Percentiles rank a stretch among this genome's conserved stretches.
Evolutionary conservation across 75 land plant species (phyloP).

Genomic region (Selaginella tamariscina): DNA sequence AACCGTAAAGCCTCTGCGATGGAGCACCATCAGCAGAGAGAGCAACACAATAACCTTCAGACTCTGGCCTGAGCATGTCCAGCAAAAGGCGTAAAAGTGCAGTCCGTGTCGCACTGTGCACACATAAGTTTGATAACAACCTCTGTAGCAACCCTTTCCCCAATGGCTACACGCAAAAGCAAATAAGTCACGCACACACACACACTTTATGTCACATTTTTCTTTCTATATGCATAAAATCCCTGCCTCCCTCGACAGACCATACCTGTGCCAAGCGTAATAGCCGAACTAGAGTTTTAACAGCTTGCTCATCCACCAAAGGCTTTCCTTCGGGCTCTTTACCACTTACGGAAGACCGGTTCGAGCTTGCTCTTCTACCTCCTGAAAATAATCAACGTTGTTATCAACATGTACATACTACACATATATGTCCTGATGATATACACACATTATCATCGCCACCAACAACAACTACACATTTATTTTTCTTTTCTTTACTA

Average conservation of each 20-base stretch:
- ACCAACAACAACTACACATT: too few relatives aligned
- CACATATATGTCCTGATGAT: too few relatives aligned
- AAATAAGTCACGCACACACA: background rate
- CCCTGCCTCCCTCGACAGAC: too few relatives aligned
- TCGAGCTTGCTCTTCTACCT: conserved; percentile 45
- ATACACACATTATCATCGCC: too few relatives aligned
- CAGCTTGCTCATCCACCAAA: conserved; percentile 56
- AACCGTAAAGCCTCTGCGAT: conserved; percentile 56
- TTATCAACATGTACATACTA: too few relatives aligned
- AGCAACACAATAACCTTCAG: conserved; percentile 18
- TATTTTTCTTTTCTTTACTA: too few relatives aligned
- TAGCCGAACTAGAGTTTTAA: conserved; percentile 73
- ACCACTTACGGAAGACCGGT: conserved; percentile 24
- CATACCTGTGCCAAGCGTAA: conserved; percentile 81
- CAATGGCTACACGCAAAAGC: conserved; percentile 27
- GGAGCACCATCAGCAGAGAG: conserved; percentile 26
- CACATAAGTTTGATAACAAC: conserved; percentile 65
- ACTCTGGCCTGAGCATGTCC: conserved; percentile 67
- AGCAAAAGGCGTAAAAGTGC: conserved; percentile 49
- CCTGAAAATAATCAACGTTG: conserved; percentile 26
- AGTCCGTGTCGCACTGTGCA: conserved; percentile 54
- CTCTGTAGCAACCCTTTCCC: conserved; percentile 66
- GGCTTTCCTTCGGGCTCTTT: conserved; percentile 84
- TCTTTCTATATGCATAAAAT: background rate
- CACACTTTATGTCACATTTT: too few relatives aligned